Percentiles rank a stretch among this genome's conserved stretches.
These are phyloP conservation scores for Neonectria hederae DNA, from an alignment of 2,329 filamentous ascomycete species.

Conservation along the genomic window DNA sequence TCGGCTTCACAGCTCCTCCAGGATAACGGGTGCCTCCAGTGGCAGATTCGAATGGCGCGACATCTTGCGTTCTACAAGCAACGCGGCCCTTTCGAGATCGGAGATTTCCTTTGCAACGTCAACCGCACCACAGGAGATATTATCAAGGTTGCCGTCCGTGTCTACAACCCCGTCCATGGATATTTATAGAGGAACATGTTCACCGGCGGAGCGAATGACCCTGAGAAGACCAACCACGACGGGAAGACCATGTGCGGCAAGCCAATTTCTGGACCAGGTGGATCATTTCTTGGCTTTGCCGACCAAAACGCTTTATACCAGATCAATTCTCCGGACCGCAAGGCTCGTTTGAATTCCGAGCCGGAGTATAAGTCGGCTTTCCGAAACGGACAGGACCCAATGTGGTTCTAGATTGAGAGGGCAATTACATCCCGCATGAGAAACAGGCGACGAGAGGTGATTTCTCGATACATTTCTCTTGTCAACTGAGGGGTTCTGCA, in stretches of 20 bases:
- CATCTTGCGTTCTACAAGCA: constrained; percentile 26
- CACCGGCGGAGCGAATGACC: constrained; percentile 9
- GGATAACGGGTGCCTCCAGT: constrained; percentile 9
- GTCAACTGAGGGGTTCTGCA: not conserved
- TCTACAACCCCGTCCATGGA: not conserved
- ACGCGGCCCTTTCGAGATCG: constrained; percentile 36
- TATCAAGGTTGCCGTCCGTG: constrained; percentile 26
- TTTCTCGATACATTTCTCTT: not conserved
- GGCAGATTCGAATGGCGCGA: constrained; percentile 32
- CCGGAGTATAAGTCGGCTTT: not conserved
- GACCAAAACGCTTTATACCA: not conserved
- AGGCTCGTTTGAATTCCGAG: not conserved
- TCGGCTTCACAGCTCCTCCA: constrained; percentile 10
- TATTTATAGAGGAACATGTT: constrained; percentile 29
- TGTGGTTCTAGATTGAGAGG: not conserved
- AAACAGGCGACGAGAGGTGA: not conserved
- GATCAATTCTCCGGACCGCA: not conserved
- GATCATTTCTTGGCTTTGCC: constrained; percentile 25
- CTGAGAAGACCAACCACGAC: not conserved
- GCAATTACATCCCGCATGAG: not conserved
- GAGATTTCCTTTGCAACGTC: constrained; percentile 35
- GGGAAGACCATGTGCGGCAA: constrained; percentile 19
- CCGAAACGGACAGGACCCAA: not conserved
- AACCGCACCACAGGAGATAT: constrained; percentile 18
- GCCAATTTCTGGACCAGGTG: constrained; percentile 11